Conservation (phyloP, 2,329 filamentous ascomycete species). For the Aureobasidium mangrovei region DNA sequence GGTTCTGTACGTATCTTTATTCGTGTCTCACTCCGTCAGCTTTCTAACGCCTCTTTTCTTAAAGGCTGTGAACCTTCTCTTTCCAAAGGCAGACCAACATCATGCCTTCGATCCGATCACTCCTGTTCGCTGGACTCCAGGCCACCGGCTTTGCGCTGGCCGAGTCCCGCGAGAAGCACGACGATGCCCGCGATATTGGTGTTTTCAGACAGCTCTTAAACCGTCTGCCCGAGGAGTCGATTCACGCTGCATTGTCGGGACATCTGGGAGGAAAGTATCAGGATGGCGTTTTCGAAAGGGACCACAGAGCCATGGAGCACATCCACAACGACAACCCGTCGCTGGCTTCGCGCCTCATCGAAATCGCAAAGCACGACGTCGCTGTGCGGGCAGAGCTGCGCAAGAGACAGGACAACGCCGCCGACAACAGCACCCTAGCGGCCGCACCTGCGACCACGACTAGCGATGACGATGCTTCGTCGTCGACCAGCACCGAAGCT, state of each 20-base stretch:
- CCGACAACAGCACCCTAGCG: constrained; percentile 15
- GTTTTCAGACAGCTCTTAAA: constrained; percentile 49
- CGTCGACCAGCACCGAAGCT: constrained; percentile 18
- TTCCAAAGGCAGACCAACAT: background rate
- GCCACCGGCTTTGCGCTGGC: constrained; percentile 27
- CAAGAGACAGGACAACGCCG: constrained; percentile 30
- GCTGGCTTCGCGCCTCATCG: constrained; percentile 54
- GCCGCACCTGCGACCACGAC: constrained; percentile 16
- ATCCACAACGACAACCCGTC: constrained; percentile 53
- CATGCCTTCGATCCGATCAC: constrained; percentile 35
- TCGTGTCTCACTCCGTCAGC: background rate
- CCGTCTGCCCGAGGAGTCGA: constrained; percentile 48
- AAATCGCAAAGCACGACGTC: constrained; percentile 47
- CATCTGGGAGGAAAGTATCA: constrained; percentile 56
- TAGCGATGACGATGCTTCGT: background rate
- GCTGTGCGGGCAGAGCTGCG: constrained; percentile 31
- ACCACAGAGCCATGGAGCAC: constrained; percentile 54
- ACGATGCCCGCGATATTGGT: constrained; percentile 19
- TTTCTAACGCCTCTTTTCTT: constrained; percentile 6
- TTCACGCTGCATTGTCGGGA: constrained; percentile 59
- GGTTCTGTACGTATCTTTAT: constrained; percentile 8
- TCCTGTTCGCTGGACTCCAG: constrained; percentile 28
- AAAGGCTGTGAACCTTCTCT: background rate
- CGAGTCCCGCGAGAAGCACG: constrained; percentile 21
- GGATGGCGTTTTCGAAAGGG: constrained; percentile 59